Base-by-base conservation (phyloP, 2,329 filamentous ascomycete species). In the Fonsecaea multimorphosa region DNA sequence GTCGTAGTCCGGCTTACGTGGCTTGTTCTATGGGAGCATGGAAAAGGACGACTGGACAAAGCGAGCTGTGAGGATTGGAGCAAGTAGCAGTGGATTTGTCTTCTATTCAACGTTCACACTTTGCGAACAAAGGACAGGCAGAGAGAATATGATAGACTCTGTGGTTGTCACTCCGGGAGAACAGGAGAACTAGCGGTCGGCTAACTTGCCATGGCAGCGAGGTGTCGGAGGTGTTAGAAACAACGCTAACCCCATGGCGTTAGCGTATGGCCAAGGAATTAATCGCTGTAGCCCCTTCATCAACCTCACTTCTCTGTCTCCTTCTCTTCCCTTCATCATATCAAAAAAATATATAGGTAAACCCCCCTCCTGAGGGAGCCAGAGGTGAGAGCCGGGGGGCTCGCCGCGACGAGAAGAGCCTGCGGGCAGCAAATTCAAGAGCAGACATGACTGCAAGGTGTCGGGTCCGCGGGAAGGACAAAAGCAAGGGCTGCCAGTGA, bases 241-340 rank as follows among this genome's bases (percentile, higher is more conserved):
- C 14, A 5, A 34, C 57, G 51, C 63, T 65, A 65, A 65, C 63
- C 36, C 11, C 9, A 49, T 60, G 11, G 11, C 36, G 63, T 31
- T 65, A 60, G 63, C 46, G n/a, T 3, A 11, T 31, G 12, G 32
- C 58, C 22, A 61, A 44, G n/a, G 9, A 7, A 19, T 14, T 24
- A 38, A 52, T 3, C 46, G 40, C 44, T 22, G 36, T 53, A 54
- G 44, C 44, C 16, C 44, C 44, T 8, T 24, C 32, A 19, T 11
- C 22, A 53, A 63, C 54, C 27, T 64, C 49, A n/a, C 49, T 36
- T 44, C 46, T 40, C n/a, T 52, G 24, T 24, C 24, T 51, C 22
- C 24, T 55, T 19, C 34, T 55, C 49, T 56, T 64, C 38, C 29
- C 32, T 38, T 31, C 49, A 16, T 31, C 8, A 49, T 24, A 11